Conservation (phyloP, 164 flowering plant species). For the Liquidambar formosana region DNA sequence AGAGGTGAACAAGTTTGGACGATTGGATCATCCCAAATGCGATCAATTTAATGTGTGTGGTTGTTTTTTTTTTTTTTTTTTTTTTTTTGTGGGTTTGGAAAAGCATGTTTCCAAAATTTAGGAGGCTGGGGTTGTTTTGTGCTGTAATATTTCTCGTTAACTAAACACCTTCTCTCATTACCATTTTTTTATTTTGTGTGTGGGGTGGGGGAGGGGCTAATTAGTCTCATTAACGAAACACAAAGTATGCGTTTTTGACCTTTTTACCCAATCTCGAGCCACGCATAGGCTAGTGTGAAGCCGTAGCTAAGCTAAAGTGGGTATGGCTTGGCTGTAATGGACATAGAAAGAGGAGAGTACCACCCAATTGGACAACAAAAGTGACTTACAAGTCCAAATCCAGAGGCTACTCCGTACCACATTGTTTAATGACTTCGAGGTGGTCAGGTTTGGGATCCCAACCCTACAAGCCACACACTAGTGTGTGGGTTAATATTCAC, state of each 20-base stretch:
- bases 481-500: neutral
- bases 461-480: constrained; percentile 8
- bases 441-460: constrained; percentile 46
- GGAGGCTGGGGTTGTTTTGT: too few species aligned
- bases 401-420: constrained; percentile 23
- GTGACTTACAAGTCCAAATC: constrained; percentile 31
- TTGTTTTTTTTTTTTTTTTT: too few species aligned
- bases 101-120: too few species aligned
- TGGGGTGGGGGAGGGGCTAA: too few species aligned
- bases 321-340: constrained; percentile 25
- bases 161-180: too few species aligned
- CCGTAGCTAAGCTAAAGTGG: constrained; percentile 19
- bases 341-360: constrained; percentile 28
- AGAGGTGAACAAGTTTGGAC: too few species aligned
- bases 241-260: too few species aligned
- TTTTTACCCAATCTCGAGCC: constrained; percentile 39
- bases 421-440: constrained; percentile 33
- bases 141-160: too few species aligned
- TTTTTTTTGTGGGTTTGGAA: too few species aligned
- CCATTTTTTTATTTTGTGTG: neutral
- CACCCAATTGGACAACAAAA: constrained; percentile 44
- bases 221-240: too few species aligned
- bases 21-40: too few species aligned
- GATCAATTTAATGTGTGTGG: too few species aligned
- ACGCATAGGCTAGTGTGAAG: constrained; percentile 23